Conservation (phyloP, 108 stramenopile species). For the Conticribra guillardii region DNA sequence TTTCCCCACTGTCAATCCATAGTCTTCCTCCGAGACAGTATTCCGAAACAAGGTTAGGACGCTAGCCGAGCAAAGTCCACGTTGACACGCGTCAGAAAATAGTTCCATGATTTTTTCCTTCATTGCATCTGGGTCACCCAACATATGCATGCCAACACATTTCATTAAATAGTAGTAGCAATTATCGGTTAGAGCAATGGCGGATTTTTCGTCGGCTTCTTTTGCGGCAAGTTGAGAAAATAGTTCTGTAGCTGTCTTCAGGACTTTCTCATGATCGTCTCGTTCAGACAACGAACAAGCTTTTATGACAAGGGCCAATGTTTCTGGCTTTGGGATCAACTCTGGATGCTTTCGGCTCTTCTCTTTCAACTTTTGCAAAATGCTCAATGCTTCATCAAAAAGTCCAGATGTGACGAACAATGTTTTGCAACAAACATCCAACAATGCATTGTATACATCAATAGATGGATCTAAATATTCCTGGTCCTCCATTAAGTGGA, state of each 20-base stretch:
- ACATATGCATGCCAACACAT: slow-evolving; percentile 26
- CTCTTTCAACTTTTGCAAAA: slow-evolving; percentile 31
- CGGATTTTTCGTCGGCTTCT: slow-evolving; percentile 36
- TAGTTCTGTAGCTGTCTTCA: slow-evolving; percentile 30
- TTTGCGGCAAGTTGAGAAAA: slow-evolving; percentile 24
- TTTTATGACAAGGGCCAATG: slow-evolving; percentile 48
- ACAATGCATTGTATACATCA: slow-evolving; percentile 41
- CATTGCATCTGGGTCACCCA: slow-evolving; percentile 22
- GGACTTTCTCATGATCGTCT: slow-evolving; percentile 34
- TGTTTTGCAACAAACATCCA: slow-evolving; percentile 28
- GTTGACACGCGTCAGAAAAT: slow-evolving; percentile 52
- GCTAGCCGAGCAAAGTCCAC: slow-evolving; percentile 30
- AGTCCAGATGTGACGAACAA: slow-evolving; percentile 21
- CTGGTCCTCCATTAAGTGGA: slow-evolving; percentile 37
- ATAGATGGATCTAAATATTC: slow-evolving; percentile 38
- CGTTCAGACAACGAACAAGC: slow-evolving; percentile 34
- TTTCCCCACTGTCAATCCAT: slow-evolving; percentile 43
- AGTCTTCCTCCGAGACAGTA: slow-evolving; percentile 49
- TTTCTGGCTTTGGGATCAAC: slow-evolving; percentile 34
- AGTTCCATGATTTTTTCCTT: slow-evolving; percentile 40
- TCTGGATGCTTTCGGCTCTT: slow-evolving; percentile 14
- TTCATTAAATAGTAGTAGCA: slow-evolving; percentile 54
- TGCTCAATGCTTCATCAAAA: slow-evolving; percentile 26
- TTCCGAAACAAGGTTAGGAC: slow-evolving; percentile 40
- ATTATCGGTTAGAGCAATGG: slow-evolving; percentile 37